phyloP scores from a whole-genome alignment of 2,329 filamentous ascomycete species.

The Macroventuria anomochaeta region DNA sequence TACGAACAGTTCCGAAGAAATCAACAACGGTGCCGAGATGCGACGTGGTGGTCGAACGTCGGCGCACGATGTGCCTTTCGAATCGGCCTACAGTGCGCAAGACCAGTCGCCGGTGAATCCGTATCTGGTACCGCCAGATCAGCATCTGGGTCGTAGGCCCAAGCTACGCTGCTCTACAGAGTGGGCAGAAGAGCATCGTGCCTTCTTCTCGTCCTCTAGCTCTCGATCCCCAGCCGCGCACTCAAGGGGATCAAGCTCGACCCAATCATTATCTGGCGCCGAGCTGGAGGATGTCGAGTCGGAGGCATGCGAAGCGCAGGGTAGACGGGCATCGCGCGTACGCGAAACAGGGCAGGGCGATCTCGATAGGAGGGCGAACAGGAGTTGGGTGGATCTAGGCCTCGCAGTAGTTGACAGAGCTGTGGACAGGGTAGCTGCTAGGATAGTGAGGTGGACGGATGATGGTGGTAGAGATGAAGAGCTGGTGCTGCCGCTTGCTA shows the following conservation, averaged over 20 bases:
- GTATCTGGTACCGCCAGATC: neutral
- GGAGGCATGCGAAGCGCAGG: constrained; percentile 6
- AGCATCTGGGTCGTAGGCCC: neutral
- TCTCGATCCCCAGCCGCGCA: too few species aligned
- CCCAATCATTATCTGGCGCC: neutral
- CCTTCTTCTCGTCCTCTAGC: neutral
- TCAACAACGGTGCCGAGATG: neutral
- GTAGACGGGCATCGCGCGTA: neutral
- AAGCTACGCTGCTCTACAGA: neutral
- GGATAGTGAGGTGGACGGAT: constrained; percentile 33
- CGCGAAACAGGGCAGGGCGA: neutral
- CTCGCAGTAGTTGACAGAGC: constrained; percentile 30
- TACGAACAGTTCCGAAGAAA: too few species aligned
- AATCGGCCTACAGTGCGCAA: neutral
- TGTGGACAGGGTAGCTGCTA: constrained; percentile 27
- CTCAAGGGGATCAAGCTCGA: neutral
- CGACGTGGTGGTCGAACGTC: neutral
- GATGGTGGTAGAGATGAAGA: constrained; percentile 29
- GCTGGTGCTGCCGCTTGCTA: constrained; percentile 28
- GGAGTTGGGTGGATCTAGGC: constrained; percentile 27
- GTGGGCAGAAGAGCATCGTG: constrained; percentile 7
- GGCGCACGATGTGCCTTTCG: neutral
- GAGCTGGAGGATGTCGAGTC: constrained; percentile 1
- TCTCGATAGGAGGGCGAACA: neutral
- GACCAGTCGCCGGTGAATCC: constrained; percentile 2